phyloP scores from a whole-genome alignment of 805 yeast species.

The Nakazawaea ernobii region DNA sequence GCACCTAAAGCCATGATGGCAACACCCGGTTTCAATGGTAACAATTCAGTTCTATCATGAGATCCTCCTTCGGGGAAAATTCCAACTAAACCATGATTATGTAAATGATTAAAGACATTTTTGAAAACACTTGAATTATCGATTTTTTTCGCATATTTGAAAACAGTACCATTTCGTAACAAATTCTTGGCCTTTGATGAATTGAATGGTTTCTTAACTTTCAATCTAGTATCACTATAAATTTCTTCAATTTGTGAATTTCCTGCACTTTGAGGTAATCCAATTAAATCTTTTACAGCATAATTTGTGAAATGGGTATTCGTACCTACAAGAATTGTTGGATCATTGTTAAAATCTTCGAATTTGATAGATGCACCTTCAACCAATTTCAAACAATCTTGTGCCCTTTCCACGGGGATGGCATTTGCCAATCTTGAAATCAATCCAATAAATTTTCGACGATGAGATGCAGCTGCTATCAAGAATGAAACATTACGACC shows the following conservation, averaged over 20 bases:
- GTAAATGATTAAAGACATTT: constrained; percentile 71
- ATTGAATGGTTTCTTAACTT: constrained; percentile 64
- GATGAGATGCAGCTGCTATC: constrained; percentile 77
- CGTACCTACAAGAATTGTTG: constrained; percentile 54
- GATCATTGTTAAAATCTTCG: constrained; percentile 42
- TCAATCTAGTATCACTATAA: constrained; percentile 62
- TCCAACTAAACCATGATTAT: constrained; percentile 69
- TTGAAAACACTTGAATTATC: constrained; percentile 80
- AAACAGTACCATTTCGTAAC: constrained; percentile 47
- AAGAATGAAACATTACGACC: constrained; percentile 71
- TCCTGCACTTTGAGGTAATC: constrained; percentile 74
- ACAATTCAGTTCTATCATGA: constrained; percentile 87
- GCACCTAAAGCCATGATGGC: constrained; percentile 98
- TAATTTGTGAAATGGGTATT: constrained; percentile 71
- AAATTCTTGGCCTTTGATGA: constrained; percentile 39
- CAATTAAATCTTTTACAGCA: constrained; percentile 60
- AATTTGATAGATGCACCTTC: constrained; percentile 50
- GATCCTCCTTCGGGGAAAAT: constrained; percentile 99
- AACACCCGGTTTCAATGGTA: constrained; percentile 95
- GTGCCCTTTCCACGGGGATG: constrained; percentile 90
- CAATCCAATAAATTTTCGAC: constrained; percentile 63
- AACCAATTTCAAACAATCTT: constrained; percentile 65
- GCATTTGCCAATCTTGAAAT: constrained; percentile 71
- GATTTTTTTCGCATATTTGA: constrained; percentile 69
- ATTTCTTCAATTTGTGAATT: constrained; percentile 66